Evolutionary conservation across 176 grass and related monocot species (phyloP), one percentile per base, ranked within the genome.

Genomic region (Bonia amplexicaulis): DNA sequence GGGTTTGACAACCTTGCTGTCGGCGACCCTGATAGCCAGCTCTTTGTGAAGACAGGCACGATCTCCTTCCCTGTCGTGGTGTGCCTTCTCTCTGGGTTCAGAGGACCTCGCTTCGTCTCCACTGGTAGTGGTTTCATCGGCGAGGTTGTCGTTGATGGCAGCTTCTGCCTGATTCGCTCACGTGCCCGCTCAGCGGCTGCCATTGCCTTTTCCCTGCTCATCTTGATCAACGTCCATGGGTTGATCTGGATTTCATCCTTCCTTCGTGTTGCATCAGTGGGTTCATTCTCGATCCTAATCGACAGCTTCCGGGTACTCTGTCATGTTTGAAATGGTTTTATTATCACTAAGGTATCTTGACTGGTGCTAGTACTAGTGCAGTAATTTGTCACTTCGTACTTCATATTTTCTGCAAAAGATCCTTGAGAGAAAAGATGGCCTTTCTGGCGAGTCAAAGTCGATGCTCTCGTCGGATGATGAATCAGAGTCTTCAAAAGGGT

Each of bases 141-240:
- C 82, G 73, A 81, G 45, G 79, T 81, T 27, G 80, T 22, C 13
- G 67, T 63, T 9, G 80, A 71, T 27, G 74, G 48, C 42, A 92
- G 45, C 83, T 90, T 95, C 61, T 90, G 86, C 76, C 77, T 78
- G 59, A 99, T 99, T 42, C 86, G 84, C 46, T 96, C 91, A 23
- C 91, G 91, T 9, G 93, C 93, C 46, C 90, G 92, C 62, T 96
- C 96, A 5, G 93, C 90, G 0, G 96, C 91, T 29, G 84, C 89
- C 87, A 99, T 82, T 75, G 96, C 90, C 70, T 92, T 99, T 41
- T 96, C 91, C 70, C 88, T 90, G 64, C 93, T 99, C 93, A 99
- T 99, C 85, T 90, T 91, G 29, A 95, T 89, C 78, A 99, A 85
- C 22, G 73, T 93, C 96, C 93, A 99, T 78, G 96, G 93, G 37